These are phyloP conservation scores for Chenopodium quinoa DNA, from an alignment of 148 eudicot species.

Conservation along the genomic window DNA sequence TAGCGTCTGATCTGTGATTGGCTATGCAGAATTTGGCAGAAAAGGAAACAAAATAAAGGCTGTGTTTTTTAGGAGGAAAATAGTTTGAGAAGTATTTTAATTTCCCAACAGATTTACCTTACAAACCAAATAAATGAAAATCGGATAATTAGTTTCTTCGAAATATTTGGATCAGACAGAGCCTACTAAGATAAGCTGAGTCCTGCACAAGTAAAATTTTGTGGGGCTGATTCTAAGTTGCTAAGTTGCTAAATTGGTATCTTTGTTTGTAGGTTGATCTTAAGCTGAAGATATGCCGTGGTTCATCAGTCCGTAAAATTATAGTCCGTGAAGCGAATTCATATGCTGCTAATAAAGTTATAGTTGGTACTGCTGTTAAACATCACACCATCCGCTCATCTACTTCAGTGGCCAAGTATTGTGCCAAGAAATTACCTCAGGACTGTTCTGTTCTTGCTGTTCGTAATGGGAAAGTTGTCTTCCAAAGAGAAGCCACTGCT, in stretches of 20 bases:
- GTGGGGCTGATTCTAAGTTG: conserved; percentile 10
- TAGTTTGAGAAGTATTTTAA: not conserved
- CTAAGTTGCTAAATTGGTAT: conserved; percentile 9
- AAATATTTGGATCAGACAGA: not conserved
- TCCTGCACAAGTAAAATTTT: not conserved
- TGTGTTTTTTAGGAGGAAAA: not conserved
- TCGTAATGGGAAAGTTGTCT: conserved; percentile 79
- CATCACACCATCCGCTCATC: conserved; percentile 65
- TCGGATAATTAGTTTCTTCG: not conserved
- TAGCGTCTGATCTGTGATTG: conserved; percentile 6
- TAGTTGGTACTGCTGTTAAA: conserved; percentile 64
- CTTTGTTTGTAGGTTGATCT: conserved; percentile 76
- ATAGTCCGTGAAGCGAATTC: conserved; percentile 77
- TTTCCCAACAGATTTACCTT: not conserved
- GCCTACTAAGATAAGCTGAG: not conserved
- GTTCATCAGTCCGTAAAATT: conserved; percentile 69
- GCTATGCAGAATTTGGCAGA: not conserved
- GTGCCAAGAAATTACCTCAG: conserved; percentile 71
- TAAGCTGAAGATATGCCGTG: conserved; percentile 90
- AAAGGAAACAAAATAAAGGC: not conserved
- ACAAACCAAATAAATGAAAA: not conserved
- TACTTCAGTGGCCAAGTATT: conserved; percentile 75
- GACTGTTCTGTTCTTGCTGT: conserved; percentile 78
- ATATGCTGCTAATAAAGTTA: conserved; percentile 53
- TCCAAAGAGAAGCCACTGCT: conserved; percentile 55